A percentile compares a stretch with the other conserved stretches of the same genome.
Evolutionary conservation across 2,329 filamentous ascomycete genomes (phyloP).

Genomic region (Pleoardoris graminearum): DNA sequence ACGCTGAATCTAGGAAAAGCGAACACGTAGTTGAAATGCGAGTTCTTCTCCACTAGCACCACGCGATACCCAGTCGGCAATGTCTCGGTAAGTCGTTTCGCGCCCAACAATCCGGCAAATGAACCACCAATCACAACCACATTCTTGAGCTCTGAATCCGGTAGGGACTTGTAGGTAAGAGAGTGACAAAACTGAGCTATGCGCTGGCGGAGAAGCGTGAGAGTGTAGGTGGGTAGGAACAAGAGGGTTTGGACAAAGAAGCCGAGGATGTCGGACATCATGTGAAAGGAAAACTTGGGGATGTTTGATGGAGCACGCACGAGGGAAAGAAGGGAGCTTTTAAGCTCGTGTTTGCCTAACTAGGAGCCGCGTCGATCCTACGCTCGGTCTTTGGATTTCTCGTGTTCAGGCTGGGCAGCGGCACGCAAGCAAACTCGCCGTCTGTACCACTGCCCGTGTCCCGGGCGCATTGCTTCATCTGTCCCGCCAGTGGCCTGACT

Average conservation of each 20-base stretch:
- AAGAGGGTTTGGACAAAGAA: background rate
- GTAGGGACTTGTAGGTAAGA: slow-evolving; percentile 13
- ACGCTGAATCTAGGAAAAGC: slow-evolving; percentile 63
- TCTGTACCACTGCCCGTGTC: too few species aligned
- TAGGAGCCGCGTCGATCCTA: too few species aligned
- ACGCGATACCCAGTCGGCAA: slow-evolving; percentile 58
- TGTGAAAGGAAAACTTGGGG: too few species aligned
- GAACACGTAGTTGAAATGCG: slow-evolving; percentile 65
- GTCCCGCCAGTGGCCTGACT: too few species aligned
- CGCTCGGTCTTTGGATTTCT: too few species aligned
- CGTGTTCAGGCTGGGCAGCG: too few species aligned
- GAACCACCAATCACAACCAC: slow-evolving; percentile 63
- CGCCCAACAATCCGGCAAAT: slow-evolving; percentile 59
- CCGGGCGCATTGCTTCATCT: too few species aligned
- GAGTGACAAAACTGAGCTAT: slow-evolving; percentile 3
- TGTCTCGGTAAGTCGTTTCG: slow-evolving; percentile 53
- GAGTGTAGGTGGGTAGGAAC: background rate
- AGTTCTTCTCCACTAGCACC: slow-evolving; percentile 62
- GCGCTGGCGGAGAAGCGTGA: background rate
- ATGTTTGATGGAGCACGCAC: too few species aligned
- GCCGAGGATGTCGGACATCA: slow-evolving; percentile 1
- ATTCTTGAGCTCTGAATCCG: slow-evolving; percentile 40
- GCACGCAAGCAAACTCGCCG: too few species aligned
- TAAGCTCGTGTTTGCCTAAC: too few species aligned
- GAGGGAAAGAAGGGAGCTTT: too few species aligned